These are phyloP conservation scores for Daedaleopsis nitida DNA, from an alignment of 768 basidiomycete genomes.

Conservation along the genomic window DNA sequence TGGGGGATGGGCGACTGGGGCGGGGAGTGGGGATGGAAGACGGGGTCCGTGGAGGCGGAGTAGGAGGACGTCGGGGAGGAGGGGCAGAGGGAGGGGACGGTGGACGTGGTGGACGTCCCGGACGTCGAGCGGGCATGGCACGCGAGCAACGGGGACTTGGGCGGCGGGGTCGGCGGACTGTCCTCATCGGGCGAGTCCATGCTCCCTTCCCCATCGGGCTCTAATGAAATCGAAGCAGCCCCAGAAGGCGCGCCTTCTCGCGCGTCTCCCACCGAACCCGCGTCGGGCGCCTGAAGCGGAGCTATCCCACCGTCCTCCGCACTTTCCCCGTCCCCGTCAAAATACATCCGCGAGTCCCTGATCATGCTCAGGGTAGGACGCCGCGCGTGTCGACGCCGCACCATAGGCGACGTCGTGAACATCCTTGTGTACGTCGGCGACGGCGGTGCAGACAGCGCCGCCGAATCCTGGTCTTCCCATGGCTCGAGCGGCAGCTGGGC, in stretches of 20 bases:
- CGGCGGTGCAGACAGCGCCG: slow-evolving; percentile 4
- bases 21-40: slow-evolving; percentile 5
- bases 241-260: not conserved
- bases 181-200: not conserved
- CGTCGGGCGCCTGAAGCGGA: slow-evolving; percentile 5
- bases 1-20: slow-evolving; percentile 1
- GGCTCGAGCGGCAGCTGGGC: slow-evolving; percentile 46
- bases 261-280: not conserved
- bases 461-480: slow-evolving; percentile 32
- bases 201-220: slow-evolving; percentile 1
- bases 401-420: slow-evolving; percentile 15
- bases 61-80: slow-evolving; percentile 13
- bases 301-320: slow-evolving; percentile 11
- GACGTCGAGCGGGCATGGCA: slow-evolving; percentile 14
- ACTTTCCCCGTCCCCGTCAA: slow-evolving; percentile 19
- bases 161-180: slow-evolving; percentile 15
- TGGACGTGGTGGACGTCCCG: slow-evolving; percentile 6
- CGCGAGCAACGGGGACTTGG: slow-evolving; percentile 6
- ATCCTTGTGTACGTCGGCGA: slow-evolving; percentile 4
- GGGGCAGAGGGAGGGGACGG: slow-evolving; percentile 16
- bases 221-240: not conserved
- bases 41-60: slow-evolving; percentile 11
- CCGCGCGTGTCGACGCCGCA: slow-evolving; percentile 17
- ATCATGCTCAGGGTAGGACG: slow-evolving; percentile 26
- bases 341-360: slow-evolving; percentile 26